A percentile compares a stretch with the other conserved stretches of the same genome.
phyloP scores from a whole-genome alignment of 345 rosid genomes.

The Salix purpurea region DNA sequence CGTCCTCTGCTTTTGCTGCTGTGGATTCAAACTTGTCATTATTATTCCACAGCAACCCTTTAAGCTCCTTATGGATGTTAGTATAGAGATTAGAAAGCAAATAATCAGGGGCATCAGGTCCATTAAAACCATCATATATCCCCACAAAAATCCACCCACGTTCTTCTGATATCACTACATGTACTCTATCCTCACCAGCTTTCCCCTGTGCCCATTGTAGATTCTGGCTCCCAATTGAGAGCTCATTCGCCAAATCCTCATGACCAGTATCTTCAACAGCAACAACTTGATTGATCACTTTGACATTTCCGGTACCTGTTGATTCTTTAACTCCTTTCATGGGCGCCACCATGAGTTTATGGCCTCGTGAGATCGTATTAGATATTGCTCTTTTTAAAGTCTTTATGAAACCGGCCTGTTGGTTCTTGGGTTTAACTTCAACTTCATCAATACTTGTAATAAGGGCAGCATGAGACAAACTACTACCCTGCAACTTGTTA shows the following conservation, averaged over 20 bases:
- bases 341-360: constrained; percentile 51
- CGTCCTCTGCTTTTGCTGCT: background rate
- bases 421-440: constrained; percentile 9
- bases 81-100: constrained; percentile 58
- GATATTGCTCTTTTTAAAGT: constrained; percentile 49
- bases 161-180: constrained; percentile 81
- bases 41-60: constrained; percentile 47
- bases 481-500: no score
- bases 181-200: constrained; percentile 95
- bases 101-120: constrained; percentile 92
- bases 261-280: background rate
- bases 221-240: constrained; percentile 44
- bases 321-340: constrained; percentile 53
- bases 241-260: constrained; percentile 22
- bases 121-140: constrained; percentile 90
- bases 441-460: constrained; percentile 15
- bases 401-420: background rate
- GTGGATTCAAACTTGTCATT: constrained; percentile 31
- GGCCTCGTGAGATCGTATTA: constrained; percentile 55
- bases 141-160: constrained; percentile 86
- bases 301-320: background rate
- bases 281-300: background rate
- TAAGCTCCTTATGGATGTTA: constrained; percentile 61
- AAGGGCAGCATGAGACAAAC: constrained; percentile 54
- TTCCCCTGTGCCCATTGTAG: constrained; percentile 95